phyloP scores from a whole-genome alignment of 1,139 yeast genomes.

The Ashbya aceris region DNA sequence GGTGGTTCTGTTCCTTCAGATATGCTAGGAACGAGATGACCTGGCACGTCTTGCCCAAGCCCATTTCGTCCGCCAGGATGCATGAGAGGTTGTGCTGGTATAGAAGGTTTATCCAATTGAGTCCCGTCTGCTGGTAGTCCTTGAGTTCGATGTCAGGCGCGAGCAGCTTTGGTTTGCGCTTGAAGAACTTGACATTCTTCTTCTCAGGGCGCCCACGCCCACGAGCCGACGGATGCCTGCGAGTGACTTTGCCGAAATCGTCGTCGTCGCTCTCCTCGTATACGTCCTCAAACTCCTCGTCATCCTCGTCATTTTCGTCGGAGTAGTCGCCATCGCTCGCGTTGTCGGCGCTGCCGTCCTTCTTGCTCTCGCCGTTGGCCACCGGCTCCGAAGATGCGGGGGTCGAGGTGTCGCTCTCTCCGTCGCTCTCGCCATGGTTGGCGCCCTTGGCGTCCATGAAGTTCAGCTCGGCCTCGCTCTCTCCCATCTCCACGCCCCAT shows the following conservation, averaged over 20 bases:
- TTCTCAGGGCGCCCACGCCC: constrained; percentile 24
- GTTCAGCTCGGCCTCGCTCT: constrained; percentile 35
- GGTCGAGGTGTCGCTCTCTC: background rate
- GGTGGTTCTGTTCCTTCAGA: constrained; percentile 51
- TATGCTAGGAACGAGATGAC: constrained; percentile 89
- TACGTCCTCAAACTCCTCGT: constrained; percentile 21
- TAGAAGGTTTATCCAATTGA: constrained; percentile 81
- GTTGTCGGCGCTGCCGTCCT: constrained; percentile 20
- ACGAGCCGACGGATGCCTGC: constrained; percentile 20
- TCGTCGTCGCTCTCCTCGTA: constrained; percentile 12
- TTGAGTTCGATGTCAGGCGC: constrained; percentile 60
- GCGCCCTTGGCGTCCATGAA: constrained; percentile 23
- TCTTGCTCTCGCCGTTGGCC: constrained; percentile 24
- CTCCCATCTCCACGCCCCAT: constrained; percentile 77
- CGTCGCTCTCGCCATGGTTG: constrained; percentile 9
- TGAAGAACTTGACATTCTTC: constrained; percentile 43
- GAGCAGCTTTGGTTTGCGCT: constrained; percentile 59
- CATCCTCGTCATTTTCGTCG: constrained; percentile 40
- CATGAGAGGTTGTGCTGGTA: constrained; percentile 77
- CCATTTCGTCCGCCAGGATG: constrained; percentile 97
- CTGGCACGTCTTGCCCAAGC: constrained; percentile 92
- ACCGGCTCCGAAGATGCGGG: background rate
- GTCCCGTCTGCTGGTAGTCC: constrained; percentile 88
- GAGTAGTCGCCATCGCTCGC: constrained; percentile 40
- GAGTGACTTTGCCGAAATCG: constrained; percentile 14